Evolutionary conservation across 148 eudicot genomes (phyloP), one percentile per base, ranked within the genome.

Genomic region (Vaccinium vitisidaea): DNA sequence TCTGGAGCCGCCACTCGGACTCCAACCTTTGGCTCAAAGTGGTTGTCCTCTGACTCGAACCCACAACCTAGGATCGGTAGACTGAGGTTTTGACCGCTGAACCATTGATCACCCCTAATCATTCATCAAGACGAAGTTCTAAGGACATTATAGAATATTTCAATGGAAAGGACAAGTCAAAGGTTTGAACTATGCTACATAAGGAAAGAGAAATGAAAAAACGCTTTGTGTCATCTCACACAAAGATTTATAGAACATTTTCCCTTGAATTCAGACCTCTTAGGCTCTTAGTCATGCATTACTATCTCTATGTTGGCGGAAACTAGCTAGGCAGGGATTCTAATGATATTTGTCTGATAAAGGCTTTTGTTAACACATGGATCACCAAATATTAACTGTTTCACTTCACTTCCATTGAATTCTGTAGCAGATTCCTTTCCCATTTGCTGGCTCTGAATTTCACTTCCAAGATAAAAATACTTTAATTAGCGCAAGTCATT

Each of bases 271-370:
- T 54, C 65, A 56, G 79, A 63, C 23, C 32, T 81, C 50, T n/a
- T 46, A 81, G 55, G 16, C 32, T 81, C 50, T 39, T 46, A 81
- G 55, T 81, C 83, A 25, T n/a, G 32, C 75, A 61, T 58, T 23
- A 32, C 43, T 30, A 13, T 4, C 67, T 73, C 11, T 43, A 46
- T 30, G 12, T 48, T 65, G 58, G 76, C 4, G 59, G 21, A 48
- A 48, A 7, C 52, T 81, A 32, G 32, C 74, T 9, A 18, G 53
- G 52, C 36, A 16, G 21, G 71, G 27, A 25, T 81, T 43, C n/a
- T 32, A 43, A 11, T n/a, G 54, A 81, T 27, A 61, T 46, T 10
- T 55, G 43, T 46, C 56, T 27, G 23, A 69, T 67, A 48, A 69
- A 69, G 76, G 50, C 61, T 81, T 82, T 71, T 80, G 65, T 52